Percentiles rank a stretch among this genome's conserved stretches.
Evolutionary conservation across 352 stramenopile genomes (phyloP).

Genomic region (Pythium apleroticum): DNA sequence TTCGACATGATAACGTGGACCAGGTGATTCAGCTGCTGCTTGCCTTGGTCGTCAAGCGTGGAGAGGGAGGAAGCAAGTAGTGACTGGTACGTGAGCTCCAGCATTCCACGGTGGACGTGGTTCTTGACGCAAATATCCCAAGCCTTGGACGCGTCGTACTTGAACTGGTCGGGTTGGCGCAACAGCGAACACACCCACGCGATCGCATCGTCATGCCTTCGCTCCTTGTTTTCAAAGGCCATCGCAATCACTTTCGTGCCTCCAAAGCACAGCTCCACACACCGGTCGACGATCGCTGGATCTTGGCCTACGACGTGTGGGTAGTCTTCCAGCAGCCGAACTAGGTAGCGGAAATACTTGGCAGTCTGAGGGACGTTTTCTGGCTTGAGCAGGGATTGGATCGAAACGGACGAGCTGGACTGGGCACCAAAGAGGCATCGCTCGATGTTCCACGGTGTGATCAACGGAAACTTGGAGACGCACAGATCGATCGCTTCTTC

Average conservation of each 20-base stretch:
- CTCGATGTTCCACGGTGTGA: constrained; percentile 85
- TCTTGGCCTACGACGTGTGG: constrained; percentile 44
- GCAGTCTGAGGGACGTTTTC: constrained; percentile 50
- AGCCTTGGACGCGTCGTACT: constrained; percentile 50
- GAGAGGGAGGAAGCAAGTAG: constrained; percentile 1
- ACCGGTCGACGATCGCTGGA: constrained; percentile 51
- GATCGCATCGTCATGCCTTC: constrained; percentile 20
- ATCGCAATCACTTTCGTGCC: constrained; percentile 42
- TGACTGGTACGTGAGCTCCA: constrained; percentile 44
- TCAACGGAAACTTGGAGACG: constrained; percentile 59
- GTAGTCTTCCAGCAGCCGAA: constrained; percentile 60
- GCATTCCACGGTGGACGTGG: constrained; percentile 39
- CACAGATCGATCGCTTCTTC: constrained; percentile 72
- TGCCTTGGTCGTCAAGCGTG: constrained; percentile 20
- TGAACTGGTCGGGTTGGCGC: constrained; percentile 41
- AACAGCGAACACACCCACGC: constrained; percentile 52
- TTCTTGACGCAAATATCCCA: constrained; percentile 63
- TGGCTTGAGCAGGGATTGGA: constrained; percentile 35
- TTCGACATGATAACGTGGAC: constrained; percentile 44
- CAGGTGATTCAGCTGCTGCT: constrained; percentile 44
- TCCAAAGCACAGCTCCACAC: constrained; percentile 62
- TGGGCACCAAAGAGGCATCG: constrained; percentile 66
- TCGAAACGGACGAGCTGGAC: constrained; percentile 32
- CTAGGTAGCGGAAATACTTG: constrained; percentile 73
- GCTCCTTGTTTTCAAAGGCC: constrained; percentile 49